Base-by-base conservation (phyloP, 2,329 filamentous ascomycete species). In the Aphanoascus verrucosus region DNA sequence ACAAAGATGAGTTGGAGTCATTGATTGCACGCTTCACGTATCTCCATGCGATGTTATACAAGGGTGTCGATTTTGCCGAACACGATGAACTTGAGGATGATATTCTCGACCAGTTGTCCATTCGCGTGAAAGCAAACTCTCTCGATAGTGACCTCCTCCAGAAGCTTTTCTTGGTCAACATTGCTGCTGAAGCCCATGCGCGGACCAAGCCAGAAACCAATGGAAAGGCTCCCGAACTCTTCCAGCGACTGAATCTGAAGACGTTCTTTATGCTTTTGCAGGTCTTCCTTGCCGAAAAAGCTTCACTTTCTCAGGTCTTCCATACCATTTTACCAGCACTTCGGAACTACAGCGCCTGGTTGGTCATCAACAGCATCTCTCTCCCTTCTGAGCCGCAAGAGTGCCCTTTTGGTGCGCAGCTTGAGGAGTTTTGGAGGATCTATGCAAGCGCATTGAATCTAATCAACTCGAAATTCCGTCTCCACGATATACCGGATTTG, bases 21-120 rank as follows among this genome's bases (percentile, higher is more conserved):
- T 77, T 95, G 53, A 75, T 84, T 45, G 80, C 82, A 49, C 93
- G 89, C 84, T 94, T 96, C 62, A 79, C 91, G 56, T 83, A 85
- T 60, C 78, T 96, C 42, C 91, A 96, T 65, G 88, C 88, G 46
- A 82, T 85, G 64, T 91, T 87, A 67, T 91, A 86, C 69, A 83
- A 83, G 57, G 89, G 88, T 32, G 77, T 84, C 56, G 77, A 82
- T 43, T 90, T 93, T 61, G 72, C 81, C 0, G 82, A 84, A 57
- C 85, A 89, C 58, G 80, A 84, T 52, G 89, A 94, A 65, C 74
- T 96, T 28, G 90, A 96, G 68, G 82, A 82, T 55, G 88, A 95
- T 66, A 85, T 97, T 11, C 75, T 95, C 56, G 83, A 85, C 61
- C 85, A 89, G 48, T 73, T 95, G 37, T 79, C 83, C 46, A 79